Conservation (phyloP, 805 yeast genomes). For the Candida verbasci region DNA sequence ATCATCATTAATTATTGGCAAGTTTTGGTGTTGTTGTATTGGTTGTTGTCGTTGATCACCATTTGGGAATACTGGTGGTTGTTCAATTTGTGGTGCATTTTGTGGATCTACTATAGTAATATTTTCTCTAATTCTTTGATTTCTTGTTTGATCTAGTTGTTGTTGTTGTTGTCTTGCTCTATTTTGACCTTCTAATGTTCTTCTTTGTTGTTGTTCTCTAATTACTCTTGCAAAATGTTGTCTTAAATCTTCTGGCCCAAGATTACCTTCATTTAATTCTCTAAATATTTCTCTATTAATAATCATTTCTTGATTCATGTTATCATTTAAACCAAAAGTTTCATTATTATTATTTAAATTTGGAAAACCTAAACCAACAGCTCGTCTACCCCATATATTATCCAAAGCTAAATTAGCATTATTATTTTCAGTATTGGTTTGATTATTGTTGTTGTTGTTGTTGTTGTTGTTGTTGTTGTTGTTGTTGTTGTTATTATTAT, state of each 20-base stretch:
- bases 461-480: conserved; percentile 3
- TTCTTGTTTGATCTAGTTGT: neutral
- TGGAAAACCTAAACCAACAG: conserved; percentile 2
- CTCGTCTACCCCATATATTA: conserved; percentile 3
- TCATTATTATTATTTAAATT: neutral
- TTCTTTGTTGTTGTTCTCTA: conserved; percentile 23
- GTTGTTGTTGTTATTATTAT: conserved; percentile 4
- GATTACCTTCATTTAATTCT: conserved; percentile 25
- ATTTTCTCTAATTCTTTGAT: conserved; percentile 7
- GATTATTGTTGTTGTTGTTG: neutral
- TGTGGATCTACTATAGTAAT: conserved; percentile 14
- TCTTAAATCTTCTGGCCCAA: conserved; percentile 30
- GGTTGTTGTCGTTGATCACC: conserved; percentile 13
- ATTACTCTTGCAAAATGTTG: conserved; percentile 27
- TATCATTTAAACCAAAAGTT: conserved; percentile 4
- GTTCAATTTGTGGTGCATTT: conserved; percentile 39
- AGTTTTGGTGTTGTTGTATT: conserved; percentile 8
- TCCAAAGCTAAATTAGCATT: conserved; percentile 14
- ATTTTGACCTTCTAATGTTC: conserved; percentile 11
- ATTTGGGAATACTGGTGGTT: conserved; percentile 38
- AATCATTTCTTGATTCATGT: conserved; percentile 17
- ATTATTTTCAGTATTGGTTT: neutral
- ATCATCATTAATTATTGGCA: conserved; percentile 19
- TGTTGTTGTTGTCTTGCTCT: conserved; percentile 1
- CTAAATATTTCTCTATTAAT: conserved; percentile 28